phyloP scores from a whole-genome alignment of 2,329 filamentous ascomycete genomes.

The Fusarium sp. region DNA sequence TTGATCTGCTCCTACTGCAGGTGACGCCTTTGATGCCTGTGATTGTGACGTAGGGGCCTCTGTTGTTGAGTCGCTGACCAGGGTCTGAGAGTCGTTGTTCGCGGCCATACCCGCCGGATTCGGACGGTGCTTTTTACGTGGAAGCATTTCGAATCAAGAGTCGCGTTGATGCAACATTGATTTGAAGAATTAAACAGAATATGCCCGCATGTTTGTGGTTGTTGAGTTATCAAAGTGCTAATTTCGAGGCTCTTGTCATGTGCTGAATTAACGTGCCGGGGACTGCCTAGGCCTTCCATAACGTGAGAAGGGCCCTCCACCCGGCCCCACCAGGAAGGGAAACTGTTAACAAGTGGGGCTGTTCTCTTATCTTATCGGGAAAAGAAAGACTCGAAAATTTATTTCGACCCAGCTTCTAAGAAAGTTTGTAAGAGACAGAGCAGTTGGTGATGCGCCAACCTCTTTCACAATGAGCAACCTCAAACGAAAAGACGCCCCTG shows the following conservation, averaged over 20 bases:
- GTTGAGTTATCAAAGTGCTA: constrained; percentile 25
- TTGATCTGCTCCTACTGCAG: constrained; percentile 37
- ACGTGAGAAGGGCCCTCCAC: neutral
- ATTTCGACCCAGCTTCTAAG: constrained; percentile 23
- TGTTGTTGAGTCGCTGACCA: constrained; percentile 33
- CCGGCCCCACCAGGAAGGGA: constrained; percentile 14
- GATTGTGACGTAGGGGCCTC: constrained; percentile 48
- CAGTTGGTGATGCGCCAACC: constrained; percentile 48
- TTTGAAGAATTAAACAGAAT: neutral
- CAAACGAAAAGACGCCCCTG: constrained; percentile 71
- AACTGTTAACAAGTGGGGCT: constrained; percentile 15
- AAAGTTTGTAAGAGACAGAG: constrained; percentile 36
- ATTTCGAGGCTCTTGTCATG: constrained; percentile 30
- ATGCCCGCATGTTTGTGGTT: constrained; percentile 21
- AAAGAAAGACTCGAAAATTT: constrained; percentile 18
- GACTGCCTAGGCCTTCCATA: constrained; percentile 6
- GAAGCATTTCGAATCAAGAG: constrained; percentile 47
- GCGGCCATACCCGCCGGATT: constrained; percentile 47
- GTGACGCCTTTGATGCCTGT: constrained; percentile 42
- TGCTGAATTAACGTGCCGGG: constrained; percentile 42
- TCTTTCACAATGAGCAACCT: constrained; percentile 65
- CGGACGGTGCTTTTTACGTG: constrained; percentile 53
- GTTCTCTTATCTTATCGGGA: constrained; percentile 30
- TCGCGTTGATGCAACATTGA: constrained; percentile 23
- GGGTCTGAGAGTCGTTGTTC: constrained; percentile 28